Evolutionary conservation across 2,329 filamentous ascomycete species (phyloP), one percentile per base, ranked within the genome.

Genomic region (Aphanocladium album): DNA sequence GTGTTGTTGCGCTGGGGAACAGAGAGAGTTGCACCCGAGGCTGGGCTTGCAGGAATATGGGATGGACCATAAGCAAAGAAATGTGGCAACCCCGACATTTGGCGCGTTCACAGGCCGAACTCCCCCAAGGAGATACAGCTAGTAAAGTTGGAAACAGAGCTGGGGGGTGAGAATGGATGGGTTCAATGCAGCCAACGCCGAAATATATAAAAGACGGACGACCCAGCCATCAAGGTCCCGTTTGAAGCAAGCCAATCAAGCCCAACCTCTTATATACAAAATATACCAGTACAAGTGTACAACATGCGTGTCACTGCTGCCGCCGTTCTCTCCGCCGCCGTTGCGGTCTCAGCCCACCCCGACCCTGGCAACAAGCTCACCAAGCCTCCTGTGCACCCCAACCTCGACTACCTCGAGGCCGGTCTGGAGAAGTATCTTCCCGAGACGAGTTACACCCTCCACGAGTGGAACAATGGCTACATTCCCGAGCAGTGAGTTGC

Each of bases 391-490:
- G 27, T 60, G 27, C 49, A 52, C 41, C 49, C 49, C 30, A 54
- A 49, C 49, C 50, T 60, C 25, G 57, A 54, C 43, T 60, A 60
- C 49, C 35, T 54, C 19, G 57, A 60, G 49, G 43, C 49, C n/a
- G 57, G 50, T 21, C 17, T 60, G 23, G 57, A 60, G 16, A 8
- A 47, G 19, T 47, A 46, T 25, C 57, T 60, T 16, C 57, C 49
- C n/a, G 49, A 54, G 49, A 60, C 49, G 8, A 52, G 27, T 30
- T 60, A 60, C 43, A 60, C 49, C 3, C 50, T 53, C 1, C 41
- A 52, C n/a, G 49, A 60, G 49, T 60, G 57, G 57, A 60, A 60
- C 57, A 60, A 60, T 25, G 57, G 57, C 25, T 60, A 60, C 21
- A 60, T 60, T 21, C 57, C 57, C 27, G 27, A 45, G 23, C 12